Percentiles rank a stretch among this genome's conserved stretches.
Evolutionary conservation across 345 rosid genomes (phyloP).

Genomic region (Boechera retrofracta): DNA sequence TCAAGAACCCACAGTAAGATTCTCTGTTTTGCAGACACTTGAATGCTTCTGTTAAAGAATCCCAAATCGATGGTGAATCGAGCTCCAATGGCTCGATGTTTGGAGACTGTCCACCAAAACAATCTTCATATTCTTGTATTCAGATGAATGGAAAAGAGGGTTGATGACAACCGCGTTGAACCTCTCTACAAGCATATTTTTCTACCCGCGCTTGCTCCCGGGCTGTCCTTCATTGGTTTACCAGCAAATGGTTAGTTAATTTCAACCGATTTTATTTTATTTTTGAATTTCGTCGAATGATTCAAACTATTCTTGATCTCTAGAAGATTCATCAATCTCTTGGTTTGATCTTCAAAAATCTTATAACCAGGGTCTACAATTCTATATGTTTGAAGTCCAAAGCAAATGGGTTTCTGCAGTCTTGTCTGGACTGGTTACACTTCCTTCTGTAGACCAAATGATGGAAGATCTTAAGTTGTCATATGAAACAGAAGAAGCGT

Average conservation of each 20-base stretch:
- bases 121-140: constrained; percentile 64
- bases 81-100: constrained; percentile 68
- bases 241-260: constrained; percentile 60
- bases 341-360: not conserved
- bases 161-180: constrained; percentile 75
- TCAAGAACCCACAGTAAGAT: constrained; percentile 13
- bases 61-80: constrained; percentile 49
- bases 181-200: constrained; percentile 79
- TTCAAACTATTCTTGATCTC: not conserved
- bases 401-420: constrained; percentile 37
- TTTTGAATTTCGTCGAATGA: not conserved
- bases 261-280: not conserved
- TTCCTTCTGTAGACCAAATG: constrained; percentile 18
- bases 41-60: constrained; percentile 56
- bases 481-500: constrained; percentile 55
- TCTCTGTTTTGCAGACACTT: constrained; percentile 63
- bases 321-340: not conserved
- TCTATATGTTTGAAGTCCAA: constrained; percentile 37
- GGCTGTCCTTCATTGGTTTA: constrained; percentile 76
- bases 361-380: constrained; percentile 19
- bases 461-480: constrained; percentile 49
- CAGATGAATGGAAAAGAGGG: constrained; percentile 82
- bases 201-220: constrained; percentile 64
- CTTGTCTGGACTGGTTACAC: constrained; percentile 27
- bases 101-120: constrained; percentile 65